A percentile compares a stretch with the other conserved stretches of the same genome.
Conservation (phyloP, 2,329 filamentous ascomycete genomes). For the Monilinia aucupariae region DNA sequence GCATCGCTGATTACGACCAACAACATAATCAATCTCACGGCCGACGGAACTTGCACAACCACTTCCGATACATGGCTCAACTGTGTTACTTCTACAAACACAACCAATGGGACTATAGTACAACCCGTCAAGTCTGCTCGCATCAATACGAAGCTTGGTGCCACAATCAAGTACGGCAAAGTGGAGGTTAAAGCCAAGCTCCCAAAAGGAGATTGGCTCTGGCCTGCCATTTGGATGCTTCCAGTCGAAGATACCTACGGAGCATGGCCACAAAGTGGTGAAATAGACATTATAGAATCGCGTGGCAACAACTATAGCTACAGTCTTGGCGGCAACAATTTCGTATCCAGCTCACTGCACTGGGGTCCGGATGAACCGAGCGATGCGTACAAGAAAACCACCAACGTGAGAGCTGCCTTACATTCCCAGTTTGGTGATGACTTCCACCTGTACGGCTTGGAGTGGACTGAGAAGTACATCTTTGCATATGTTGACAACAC, state of each 20-base stretch:
- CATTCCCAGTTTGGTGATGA: slow-evolving; percentile 66
- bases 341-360: slow-evolving; percentile 72
- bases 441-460: slow-evolving; percentile 77
- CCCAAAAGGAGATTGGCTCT: slow-evolving; percentile 77
- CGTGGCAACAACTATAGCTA: slow-evolving; percentile 80
- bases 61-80: slow-evolving; percentile 53
- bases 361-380: slow-evolving; percentile 70
- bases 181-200: slow-evolving; percentile 75
- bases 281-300: slow-evolving; percentile 78
- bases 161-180: slow-evolving; percentile 71
- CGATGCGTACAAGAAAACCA: slow-evolving; percentile 79
- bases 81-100: slow-evolving; percentile 70
- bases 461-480: slow-evolving; percentile 83
- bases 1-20: slow-evolving; percentile 58
- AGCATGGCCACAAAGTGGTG: slow-evolving; percentile 70
- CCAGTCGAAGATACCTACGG: slow-evolving; percentile 69
- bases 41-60: slow-evolving; percentile 53
- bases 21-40: slow-evolving; percentile 61
- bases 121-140: slow-evolving; percentile 74
- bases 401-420: slow-evolving; percentile 67
- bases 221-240: slow-evolving; percentile 91
- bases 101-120: slow-evolving; percentile 69
- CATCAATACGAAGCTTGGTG: slow-evolving; percentile 68
- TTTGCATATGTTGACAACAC: slow-evolving; percentile 82
- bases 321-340: slow-evolving; percentile 71